Conservation (phyloP, 768 basidiomycete species). For the Mycena kentingensis region DNA sequence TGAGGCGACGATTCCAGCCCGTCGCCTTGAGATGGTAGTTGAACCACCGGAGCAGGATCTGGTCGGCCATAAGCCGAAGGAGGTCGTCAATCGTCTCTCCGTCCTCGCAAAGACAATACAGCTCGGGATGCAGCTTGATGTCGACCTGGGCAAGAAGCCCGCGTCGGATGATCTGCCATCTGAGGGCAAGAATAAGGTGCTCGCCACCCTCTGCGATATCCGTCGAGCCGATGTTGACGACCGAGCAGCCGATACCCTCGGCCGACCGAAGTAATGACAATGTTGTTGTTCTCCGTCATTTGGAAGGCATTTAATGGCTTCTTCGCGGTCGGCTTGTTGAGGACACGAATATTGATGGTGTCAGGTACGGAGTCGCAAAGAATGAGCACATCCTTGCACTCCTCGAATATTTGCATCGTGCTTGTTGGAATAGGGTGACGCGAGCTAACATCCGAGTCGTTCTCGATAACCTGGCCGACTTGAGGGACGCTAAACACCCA, state of each 20-base stretch:
- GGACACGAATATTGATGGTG: slow-evolving; percentile 97
- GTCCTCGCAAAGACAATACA: slow-evolving; percentile 94
- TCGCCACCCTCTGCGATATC: slow-evolving; percentile 93
- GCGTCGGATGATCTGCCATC: slow-evolving; percentile 97
- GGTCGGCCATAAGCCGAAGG: slow-evolving; percentile 90
- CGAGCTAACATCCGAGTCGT: slow-evolving; percentile 79
- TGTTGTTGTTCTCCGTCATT: slow-evolving; percentile 99
- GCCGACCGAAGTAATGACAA: slow-evolving; percentile 98
- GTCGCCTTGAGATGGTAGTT: slow-evolving; percentile 98
- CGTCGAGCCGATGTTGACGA: slow-evolving; percentile 95
- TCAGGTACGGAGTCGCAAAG: slow-evolving; percentile 98
- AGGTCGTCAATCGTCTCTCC: slow-evolving; percentile 97
- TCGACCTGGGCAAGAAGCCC: slow-evolving; percentile 94
- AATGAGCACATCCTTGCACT: slow-evolving; percentile 92
- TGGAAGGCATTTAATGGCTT: slow-evolving; percentile 97
- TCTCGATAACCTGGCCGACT: slow-evolving; percentile 77
- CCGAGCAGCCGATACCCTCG: slow-evolving; percentile 97
- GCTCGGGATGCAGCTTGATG: slow-evolving; percentile 96
- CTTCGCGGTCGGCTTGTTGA: slow-evolving; percentile 81
- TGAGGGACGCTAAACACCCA: not conserved
- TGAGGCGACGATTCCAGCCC: slow-evolving; percentile 86
- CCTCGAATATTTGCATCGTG: slow-evolving; percentile 99
- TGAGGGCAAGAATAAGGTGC: slow-evolving; percentile 94
- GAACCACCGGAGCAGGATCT: slow-evolving; percentile 98
- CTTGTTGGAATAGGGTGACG: slow-evolving; percentile 92